These are phyloP conservation scores for Thelephora ganbajun DNA, from an alignment of 768 basidiomycete species.

Conservation along the genomic window DNA sequence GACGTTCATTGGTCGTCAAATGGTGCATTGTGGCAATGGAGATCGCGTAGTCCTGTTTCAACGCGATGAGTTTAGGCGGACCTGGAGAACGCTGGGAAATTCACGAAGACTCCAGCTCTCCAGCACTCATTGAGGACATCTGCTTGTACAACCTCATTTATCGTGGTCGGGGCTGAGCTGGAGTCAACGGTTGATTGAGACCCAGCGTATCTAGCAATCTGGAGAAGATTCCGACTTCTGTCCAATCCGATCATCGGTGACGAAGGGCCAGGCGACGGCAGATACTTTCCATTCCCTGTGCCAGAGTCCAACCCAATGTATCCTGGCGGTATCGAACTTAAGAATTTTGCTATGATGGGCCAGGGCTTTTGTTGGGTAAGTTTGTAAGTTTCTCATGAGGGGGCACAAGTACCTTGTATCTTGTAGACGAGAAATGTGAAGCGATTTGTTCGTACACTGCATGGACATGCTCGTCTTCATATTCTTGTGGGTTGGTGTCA, in stretches of 20 bases:
- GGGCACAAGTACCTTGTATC: slow-evolving; percentile 56
- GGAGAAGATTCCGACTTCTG: slow-evolving; percentile 64
- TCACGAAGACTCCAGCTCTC: slow-evolving; percentile 63
- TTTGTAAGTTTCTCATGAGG: not conserved
- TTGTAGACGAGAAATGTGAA: slow-evolving; percentile 73
- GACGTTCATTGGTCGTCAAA: slow-evolving; percentile 65
- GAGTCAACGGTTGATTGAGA: slow-evolving; percentile 12
- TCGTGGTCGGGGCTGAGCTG: not conserved
- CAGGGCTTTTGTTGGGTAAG: slow-evolving; percentile 45
- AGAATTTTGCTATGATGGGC: slow-evolving; percentile 73
- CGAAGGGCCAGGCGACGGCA: slow-evolving; percentile 40
- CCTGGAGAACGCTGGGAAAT: slow-evolving; percentile 1
- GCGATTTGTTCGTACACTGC: slow-evolving; percentile 77
- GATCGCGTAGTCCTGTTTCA: slow-evolving; percentile 77
- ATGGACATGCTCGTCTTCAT: slow-evolving; percentile 72
- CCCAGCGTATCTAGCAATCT: slow-evolving; percentile 57
- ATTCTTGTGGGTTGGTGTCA: slow-evolving; percentile 35
- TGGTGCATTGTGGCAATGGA: slow-evolving; percentile 98
- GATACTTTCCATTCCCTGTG: slow-evolving; percentile 96
- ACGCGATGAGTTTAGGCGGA: not conserved
- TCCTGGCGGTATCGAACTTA: slow-evolving; percentile 55
- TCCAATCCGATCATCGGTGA: slow-evolving; percentile 77
- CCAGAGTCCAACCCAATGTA: slow-evolving; percentile 90
- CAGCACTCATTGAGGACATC: slow-evolving; percentile 64
- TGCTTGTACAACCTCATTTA: slow-evolving; percentile 67